A percentile compares a stretch with the other conserved stretches of the same genome.
These are phyloP conservation scores for Amanita jacksonii DNA, from an alignment of 768 basidiomycete species.

Conservation along the genomic window DNA sequence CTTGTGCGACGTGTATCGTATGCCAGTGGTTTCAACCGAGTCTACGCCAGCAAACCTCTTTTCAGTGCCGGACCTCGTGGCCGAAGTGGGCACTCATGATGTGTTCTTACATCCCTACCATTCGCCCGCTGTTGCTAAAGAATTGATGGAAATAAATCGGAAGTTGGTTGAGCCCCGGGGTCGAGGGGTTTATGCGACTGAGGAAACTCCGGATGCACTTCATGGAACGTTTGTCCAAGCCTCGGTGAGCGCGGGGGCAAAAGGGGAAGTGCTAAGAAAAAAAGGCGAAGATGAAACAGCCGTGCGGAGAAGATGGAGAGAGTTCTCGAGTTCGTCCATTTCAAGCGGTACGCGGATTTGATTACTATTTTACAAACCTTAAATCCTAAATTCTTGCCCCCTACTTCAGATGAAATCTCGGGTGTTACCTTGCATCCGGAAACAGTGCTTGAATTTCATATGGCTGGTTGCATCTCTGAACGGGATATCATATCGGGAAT, in stretches of 20 bases:
- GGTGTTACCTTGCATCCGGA: conserved; percentile 43
- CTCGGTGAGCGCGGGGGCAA: conserved; percentile 17
- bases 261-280: conserved; percentile 15
- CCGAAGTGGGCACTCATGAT: conserved; percentile 12
- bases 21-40: not conserved
- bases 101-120: conserved; percentile 32
- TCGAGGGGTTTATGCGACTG: conserved; percentile 46
- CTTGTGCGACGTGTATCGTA: not conserved
- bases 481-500: conserved; percentile 41
- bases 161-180: conserved; percentile 37
- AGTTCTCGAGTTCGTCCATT: conserved; percentile 32
- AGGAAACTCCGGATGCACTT: conserved; percentile 38
- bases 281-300: conserved; percentile 28
- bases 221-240: conserved; percentile 29
- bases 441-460: conserved; percentile 38
- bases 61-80: conserved; percentile 16
- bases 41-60: conserved; percentile 16
- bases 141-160: conserved; percentile 33
- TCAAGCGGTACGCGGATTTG: conserved; percentile 24
- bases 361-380: not conserved
- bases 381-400: not conserved
- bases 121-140: conserved; percentile 28
- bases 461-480: conserved; percentile 31
- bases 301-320: conserved; percentile 33
- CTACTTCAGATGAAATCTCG: conserved; percentile 32